Evolutionary conservation across 108 stramenopile species (phyloP).

Genomic region (Discostella stelligeroides): DNA sequence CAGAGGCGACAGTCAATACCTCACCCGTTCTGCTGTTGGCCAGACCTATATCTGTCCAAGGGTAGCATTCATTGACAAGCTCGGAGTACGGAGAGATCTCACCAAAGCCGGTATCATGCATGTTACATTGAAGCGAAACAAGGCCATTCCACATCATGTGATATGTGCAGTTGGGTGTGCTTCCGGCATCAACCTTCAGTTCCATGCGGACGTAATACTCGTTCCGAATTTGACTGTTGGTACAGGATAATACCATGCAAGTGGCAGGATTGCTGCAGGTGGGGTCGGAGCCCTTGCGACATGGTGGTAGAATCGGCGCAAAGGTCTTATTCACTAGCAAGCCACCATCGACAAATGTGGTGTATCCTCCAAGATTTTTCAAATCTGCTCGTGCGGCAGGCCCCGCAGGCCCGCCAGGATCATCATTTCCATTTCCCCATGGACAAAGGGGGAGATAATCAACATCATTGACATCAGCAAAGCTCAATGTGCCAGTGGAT

Average conservation of each 20-base stretch:
- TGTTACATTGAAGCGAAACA: constrained; percentile 2
- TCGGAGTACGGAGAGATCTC: not conserved
- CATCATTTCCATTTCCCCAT: constrained; percentile 16
- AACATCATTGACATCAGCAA: not conserved
- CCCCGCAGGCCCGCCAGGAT: constrained; percentile 1
- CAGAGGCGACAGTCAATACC: constrained; percentile 7
- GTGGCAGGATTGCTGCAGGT: not conserved
- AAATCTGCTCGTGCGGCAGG: not conserved
- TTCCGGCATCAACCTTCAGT: not conserved
- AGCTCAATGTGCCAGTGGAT: constrained; percentile 7
- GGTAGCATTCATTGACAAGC: not conserved
- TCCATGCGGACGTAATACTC: constrained; percentile 3
- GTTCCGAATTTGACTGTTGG: not conserved
- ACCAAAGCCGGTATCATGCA: constrained; percentile 3
- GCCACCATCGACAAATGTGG: constrained; percentile 21
- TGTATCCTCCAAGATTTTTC: constrained; percentile 15
- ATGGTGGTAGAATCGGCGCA: not conserved
- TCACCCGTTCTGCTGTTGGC: constrained; percentile 2
- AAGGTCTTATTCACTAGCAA: constrained; percentile 14
- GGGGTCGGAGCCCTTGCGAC: constrained; percentile 3
- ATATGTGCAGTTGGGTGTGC: constrained; percentile 2
- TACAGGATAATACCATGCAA: constrained; percentile 8
- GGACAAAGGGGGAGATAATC: constrained; percentile 10
- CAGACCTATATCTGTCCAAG: constrained; percentile 14
- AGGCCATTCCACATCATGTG: not conserved